Conservation (phyloP, 2,329 filamentous ascomycete genomes). For the Penicillium sp. region DNA sequence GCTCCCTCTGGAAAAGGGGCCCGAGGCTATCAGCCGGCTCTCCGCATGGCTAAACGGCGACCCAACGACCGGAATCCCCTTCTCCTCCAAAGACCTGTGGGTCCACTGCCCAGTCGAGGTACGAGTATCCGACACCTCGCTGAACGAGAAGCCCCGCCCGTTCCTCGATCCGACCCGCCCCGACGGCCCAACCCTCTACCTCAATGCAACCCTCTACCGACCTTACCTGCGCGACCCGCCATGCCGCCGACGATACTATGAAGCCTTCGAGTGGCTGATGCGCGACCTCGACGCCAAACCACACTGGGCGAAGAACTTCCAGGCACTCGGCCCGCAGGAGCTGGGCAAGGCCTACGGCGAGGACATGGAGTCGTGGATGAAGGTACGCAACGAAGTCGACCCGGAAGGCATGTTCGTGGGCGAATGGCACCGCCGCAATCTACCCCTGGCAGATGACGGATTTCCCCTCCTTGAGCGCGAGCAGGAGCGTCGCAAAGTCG, state of each 20-base stretch:
- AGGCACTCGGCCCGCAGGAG: constrained; percentile 56
- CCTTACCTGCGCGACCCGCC: constrained; percentile 78
- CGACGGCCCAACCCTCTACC: constrained; percentile 75
- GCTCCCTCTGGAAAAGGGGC: constrained; percentile 79
- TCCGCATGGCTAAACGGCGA: constrained; percentile 84
- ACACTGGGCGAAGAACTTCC: constrained; percentile 94
- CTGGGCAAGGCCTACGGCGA: constrained; percentile 69
- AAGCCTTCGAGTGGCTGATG: constrained; percentile 91
- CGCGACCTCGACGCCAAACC: constrained; percentile 77
- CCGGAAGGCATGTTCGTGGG: constrained; percentile 86
- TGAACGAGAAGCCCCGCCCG: constrained; percentile 54
- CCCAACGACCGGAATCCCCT: constrained; percentile 72
- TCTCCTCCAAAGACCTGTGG: constrained; percentile 75
- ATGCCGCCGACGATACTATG: constrained; percentile 75
- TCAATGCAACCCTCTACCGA: constrained; percentile 87
- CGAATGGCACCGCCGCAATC: constrained; percentile 78
- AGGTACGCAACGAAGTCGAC: constrained; percentile 69
- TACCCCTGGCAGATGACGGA: constrained; percentile 47
- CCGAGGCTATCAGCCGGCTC: constrained; percentile 80
- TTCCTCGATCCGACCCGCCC: constrained; percentile 71
- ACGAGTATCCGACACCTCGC: constrained; percentile 72
- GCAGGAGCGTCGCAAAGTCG: constrained; percentile 30
- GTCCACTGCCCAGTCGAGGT: constrained; percentile 92
- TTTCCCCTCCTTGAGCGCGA: constrained; percentile 50
- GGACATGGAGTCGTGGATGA: constrained; percentile 67